phyloP scores from a whole-genome alignment of 352 stramenopile genomes.

The Globisporangium heterothallicum region DNA sequence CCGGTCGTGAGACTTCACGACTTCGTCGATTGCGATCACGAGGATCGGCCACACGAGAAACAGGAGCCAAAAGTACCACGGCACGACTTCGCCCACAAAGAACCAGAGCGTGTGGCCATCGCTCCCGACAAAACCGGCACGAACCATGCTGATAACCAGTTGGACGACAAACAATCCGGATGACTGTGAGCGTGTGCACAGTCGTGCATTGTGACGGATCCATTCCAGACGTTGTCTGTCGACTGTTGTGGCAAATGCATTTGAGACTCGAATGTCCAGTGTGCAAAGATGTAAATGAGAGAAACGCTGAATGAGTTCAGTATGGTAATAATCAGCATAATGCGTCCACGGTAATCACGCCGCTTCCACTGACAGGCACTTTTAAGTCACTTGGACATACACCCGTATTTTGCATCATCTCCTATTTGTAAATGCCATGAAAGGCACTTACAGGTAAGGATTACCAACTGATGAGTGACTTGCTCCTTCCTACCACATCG shows the following conservation, averaged over 20 bases:
- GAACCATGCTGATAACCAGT: conserved; percentile 31
- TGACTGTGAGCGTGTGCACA: no score
- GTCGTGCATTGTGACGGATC: no score
- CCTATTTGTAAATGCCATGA: conserved; percentile 68
- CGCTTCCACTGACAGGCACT: conserved; percentile 63
- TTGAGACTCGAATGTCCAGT: no score
- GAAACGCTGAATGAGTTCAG: conserved; percentile 3
- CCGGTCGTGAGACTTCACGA: conserved; percentile 72
- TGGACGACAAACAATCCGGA: conserved; percentile 42
- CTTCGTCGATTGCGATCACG: conserved; percentile 56
- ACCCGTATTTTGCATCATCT: conserved; percentile 78
- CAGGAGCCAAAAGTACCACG: conserved; percentile 53
- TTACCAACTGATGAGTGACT: conserved; percentile 80
- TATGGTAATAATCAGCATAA: conserved; percentile 54
- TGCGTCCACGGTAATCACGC: conserved; percentile 73
- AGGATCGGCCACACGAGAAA: conserved; percentile 59
- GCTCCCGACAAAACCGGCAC: conserved; percentile 36
- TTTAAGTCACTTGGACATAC: conserved; percentile 79
- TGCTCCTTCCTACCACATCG: background rate
- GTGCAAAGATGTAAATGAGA: no score
- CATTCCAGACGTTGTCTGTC: no score
- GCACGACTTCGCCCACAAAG: conserved; percentile 45
- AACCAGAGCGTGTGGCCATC: conserved; percentile 47
- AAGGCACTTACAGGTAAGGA: conserved; percentile 73
- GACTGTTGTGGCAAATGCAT: no score